phyloP scores from a whole-genome alignment of 495 filamentous ascomycete genomes.

The Aspergillus funiculosus region DNA sequence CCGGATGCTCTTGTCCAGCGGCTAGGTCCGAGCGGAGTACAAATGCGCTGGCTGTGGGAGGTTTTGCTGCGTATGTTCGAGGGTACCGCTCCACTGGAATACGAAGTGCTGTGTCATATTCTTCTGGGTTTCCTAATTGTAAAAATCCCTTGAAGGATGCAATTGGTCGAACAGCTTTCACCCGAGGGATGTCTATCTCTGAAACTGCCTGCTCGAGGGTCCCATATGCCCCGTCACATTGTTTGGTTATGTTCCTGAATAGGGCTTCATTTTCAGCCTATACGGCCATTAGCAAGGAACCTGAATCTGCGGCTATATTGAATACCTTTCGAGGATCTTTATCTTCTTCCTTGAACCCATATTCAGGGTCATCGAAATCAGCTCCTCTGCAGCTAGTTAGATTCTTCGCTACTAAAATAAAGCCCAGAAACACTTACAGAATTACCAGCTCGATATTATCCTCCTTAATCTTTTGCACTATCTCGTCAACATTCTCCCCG shows the following conservation, averaged over 20 bases:
- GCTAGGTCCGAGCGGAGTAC: constrained; percentile 47
- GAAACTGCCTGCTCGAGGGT: constrained; percentile 80
- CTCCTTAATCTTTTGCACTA: constrained; percentile 63
- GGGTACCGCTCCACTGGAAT: constrained; percentile 91
- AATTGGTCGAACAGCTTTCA: constrained; percentile 67
- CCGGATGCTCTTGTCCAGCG: constrained; percentile 37
- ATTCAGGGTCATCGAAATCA: constrained; percentile 92
- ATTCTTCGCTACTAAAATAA: neutral
- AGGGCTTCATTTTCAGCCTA: constrained; percentile 62
- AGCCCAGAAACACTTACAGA: constrained; percentile 51
- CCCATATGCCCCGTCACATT: constrained; percentile 64
- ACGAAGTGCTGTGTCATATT: constrained; percentile 68
- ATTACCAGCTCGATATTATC: constrained; percentile 72
- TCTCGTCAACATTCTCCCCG: constrained; percentile 54
- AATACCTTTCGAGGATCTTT: constrained; percentile 64
- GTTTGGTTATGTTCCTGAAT: constrained; percentile 57
- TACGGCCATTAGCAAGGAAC: constrained; percentile 13
- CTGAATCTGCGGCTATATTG: neutral
- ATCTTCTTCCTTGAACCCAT: constrained; percentile 87
- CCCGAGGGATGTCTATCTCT: constrained; percentile 65
- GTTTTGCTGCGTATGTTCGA: constrained; percentile 67
- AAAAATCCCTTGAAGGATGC: constrained; percentile 74
- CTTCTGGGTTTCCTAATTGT: constrained; percentile 67
- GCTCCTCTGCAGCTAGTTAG: constrained; percentile 62
- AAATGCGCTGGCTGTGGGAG: constrained; percentile 70